These are phyloP conservation scores for Talaromyces sp. DNA, from an alignment of 2,329 filamentous ascomycete species.

Conservation along the genomic window DNA sequence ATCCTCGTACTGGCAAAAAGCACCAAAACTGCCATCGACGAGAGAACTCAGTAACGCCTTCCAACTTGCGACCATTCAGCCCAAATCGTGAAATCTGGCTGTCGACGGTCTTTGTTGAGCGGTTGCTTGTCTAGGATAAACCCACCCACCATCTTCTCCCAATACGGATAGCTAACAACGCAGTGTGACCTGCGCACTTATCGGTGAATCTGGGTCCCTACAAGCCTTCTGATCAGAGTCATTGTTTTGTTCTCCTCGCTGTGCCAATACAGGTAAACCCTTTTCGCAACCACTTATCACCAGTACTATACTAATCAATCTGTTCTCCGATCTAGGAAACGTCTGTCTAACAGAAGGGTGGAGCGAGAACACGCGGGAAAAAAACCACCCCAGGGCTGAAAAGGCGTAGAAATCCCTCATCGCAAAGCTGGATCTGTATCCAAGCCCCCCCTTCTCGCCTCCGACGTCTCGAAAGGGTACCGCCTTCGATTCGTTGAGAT, in stretches of 20 bases:
- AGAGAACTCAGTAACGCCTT: neutral
- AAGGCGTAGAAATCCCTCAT: constrained; percentile 8
- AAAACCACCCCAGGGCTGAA: neutral
- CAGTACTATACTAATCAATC: neutral
- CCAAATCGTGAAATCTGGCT: neutral
- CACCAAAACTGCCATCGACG: neutral
- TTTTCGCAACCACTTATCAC: neutral
- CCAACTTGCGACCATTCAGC: neutral
- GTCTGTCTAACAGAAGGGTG: neutral
- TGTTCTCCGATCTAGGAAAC: neutral
- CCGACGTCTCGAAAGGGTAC: constrained; percentile 55
- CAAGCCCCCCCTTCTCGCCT: constrained; percentile 60
- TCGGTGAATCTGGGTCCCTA: constrained; percentile 1
- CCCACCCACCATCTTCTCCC: neutral
- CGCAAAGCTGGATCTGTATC: constrained; percentile 63
- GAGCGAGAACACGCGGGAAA: neutral
- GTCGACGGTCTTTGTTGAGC: neutral
- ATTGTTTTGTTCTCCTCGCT: neutral
- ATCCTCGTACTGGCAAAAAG: neutral
- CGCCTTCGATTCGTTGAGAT: constrained; percentile 53
- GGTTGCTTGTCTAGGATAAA: neutral
- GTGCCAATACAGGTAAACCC: neutral
- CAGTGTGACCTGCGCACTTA: neutral
- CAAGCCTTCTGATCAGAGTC: neutral
- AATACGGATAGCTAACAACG: neutral